These are phyloP conservation scores for Elaeis guineensis DNA, from an alignment of 176 grass and related monocot species.

Conservation along the genomic window DNA sequence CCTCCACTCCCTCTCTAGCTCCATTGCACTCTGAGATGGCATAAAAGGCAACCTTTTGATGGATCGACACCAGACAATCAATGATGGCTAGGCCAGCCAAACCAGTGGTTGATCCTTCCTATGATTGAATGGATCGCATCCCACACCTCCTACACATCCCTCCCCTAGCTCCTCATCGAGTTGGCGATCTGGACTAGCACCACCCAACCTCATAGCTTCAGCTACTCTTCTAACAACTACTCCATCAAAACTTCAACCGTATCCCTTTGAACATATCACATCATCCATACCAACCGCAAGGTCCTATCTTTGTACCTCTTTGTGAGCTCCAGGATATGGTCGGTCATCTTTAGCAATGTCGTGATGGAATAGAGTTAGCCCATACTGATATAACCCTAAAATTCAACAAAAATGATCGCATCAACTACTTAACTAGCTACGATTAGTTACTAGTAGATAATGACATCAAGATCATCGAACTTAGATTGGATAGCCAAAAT, in stretches of 20 bases:
- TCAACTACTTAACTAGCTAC: too few species aligned
- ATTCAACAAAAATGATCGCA: too few species aligned
- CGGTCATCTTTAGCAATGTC: neutral
- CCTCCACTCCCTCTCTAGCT: too few species aligned
- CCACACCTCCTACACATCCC: constrained; percentile 8
- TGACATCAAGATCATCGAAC: too few species aligned
- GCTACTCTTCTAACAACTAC: constrained; percentile 2
- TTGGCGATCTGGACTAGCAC: constrained; percentile 50
- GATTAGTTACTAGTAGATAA: too few species aligned
- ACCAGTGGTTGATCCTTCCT: constrained; percentile 16
- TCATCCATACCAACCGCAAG: constrained; percentile 39
- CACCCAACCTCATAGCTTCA: neutral
- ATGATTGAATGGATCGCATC: neutral
- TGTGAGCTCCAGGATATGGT: constrained; percentile 17
- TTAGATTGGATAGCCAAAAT: too few species aligned
- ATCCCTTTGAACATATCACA: constrained; percentile 39
- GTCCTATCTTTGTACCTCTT: constrained; percentile 14
- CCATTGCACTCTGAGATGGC: constrained; percentile 25
- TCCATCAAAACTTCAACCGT: constrained; percentile 28
- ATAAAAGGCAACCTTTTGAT: constrained; percentile 40
- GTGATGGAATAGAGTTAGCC: neutral
- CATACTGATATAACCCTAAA: neutral
- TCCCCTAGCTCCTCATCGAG: constrained; percentile 9
- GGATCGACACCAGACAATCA: constrained; percentile 20
- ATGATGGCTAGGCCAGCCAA: constrained; percentile 8